These are phyloP conservation scores for Moesziomyces globuligerus DNA, from an alignment of 1,284 basidiomycete genomes.

Conservation along the genomic window DNA sequence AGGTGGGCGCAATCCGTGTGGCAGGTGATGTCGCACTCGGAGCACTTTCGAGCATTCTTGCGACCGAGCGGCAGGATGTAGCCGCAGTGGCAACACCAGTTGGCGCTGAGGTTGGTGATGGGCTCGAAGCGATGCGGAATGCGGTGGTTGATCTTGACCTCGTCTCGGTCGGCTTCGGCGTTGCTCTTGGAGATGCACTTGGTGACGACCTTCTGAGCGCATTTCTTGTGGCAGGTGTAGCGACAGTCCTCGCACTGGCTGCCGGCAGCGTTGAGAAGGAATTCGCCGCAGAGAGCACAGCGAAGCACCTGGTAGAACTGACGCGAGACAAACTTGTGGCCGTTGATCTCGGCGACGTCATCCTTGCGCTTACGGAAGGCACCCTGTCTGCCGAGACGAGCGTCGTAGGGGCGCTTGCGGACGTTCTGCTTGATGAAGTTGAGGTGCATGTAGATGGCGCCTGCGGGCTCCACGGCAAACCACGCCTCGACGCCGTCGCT, in stretches of 20 bases:
- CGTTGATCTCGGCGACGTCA: constrained; percentile 99
- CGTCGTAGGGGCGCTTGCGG: constrained; percentile 90
- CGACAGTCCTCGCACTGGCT: constrained; percentile 99
- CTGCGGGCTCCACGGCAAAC: constrained; percentile 98
- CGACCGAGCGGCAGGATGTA: constrained; percentile 92
- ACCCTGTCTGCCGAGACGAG: constrained; percentile 89
- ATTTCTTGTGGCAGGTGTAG: constrained; percentile 99
- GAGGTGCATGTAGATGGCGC: constrained; percentile 74
- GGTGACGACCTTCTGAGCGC: constrained; percentile 95
- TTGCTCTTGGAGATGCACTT: constrained; percentile 99
- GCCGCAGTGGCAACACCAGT: constrained; percentile 99
- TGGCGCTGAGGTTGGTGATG: constrained; percentile 95
- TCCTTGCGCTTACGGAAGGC: constrained; percentile 97
- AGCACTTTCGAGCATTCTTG: constrained; percentile 94
- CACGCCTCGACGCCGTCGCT: constrained; percentile 90
- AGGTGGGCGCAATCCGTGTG: constrained; percentile 98
- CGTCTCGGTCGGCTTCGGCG: constrained; percentile 87
- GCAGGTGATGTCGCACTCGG: constrained; percentile 94
- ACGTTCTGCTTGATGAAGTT: constrained; percentile 71
- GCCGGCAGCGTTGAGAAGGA: constrained; percentile 94
- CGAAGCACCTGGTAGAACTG: constrained; percentile 98
- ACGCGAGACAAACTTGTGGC: constrained; percentile 95
- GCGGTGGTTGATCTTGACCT: constrained; percentile 98
- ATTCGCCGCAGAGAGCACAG: constrained; percentile 97
- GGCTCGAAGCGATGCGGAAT: constrained; percentile 99